Evolutionary conservation across 2,329 filamentous ascomycete species (phyloP).

Genomic region (Ceratocystiopsis sp.): DNA sequence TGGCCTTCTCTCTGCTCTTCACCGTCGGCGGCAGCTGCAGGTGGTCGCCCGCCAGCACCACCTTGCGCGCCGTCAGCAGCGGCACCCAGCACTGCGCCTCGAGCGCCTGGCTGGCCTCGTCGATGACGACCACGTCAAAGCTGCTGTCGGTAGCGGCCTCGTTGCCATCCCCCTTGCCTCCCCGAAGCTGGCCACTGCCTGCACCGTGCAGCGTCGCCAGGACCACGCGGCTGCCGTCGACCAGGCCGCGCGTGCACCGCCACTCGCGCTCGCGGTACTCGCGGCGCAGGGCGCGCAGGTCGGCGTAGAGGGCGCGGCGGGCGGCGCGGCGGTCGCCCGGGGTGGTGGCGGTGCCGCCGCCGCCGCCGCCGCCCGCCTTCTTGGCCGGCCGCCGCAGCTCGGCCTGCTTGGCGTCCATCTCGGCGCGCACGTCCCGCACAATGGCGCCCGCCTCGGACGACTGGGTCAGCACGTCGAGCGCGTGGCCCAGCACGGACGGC

Average conservation of each 20-base stretch:
- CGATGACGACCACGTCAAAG: constrained; percentile 90
- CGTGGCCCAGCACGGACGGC: constrained; percentile 75
- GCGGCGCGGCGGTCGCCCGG: constrained; percentile 29
- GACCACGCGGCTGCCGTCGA: constrained; percentile 68
- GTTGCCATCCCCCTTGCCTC: not conserved
- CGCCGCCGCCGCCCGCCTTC: constrained; percentile 29
- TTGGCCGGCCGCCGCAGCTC: constrained; percentile 60
- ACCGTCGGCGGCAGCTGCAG: constrained; percentile 88
- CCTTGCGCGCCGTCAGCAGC: constrained; percentile 61
- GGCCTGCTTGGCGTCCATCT: constrained; percentile 85
- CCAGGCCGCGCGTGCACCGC: constrained; percentile 59
- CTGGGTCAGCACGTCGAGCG: constrained; percentile 76
- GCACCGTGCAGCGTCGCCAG: constrained; percentile 85
- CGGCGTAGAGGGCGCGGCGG: constrained; percentile 61
- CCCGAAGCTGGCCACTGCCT: constrained; percentile 63
- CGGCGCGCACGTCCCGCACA: constrained; percentile 73
- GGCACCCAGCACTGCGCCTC: constrained; percentile 97
- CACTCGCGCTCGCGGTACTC: constrained; percentile 78
- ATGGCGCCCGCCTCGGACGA: constrained; percentile 82
- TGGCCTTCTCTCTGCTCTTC: constrained; percentile 41
- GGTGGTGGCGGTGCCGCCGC: constrained; percentile 1
- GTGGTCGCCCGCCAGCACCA: constrained; percentile 85
- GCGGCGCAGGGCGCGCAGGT: constrained; percentile 69
- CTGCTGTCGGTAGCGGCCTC: constrained; percentile 31
- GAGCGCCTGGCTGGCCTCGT: constrained; percentile 88